Evolutionary conservation across 176 grass and related monocot species (phyloP).

Genomic region (Eleusine indica): DNA sequence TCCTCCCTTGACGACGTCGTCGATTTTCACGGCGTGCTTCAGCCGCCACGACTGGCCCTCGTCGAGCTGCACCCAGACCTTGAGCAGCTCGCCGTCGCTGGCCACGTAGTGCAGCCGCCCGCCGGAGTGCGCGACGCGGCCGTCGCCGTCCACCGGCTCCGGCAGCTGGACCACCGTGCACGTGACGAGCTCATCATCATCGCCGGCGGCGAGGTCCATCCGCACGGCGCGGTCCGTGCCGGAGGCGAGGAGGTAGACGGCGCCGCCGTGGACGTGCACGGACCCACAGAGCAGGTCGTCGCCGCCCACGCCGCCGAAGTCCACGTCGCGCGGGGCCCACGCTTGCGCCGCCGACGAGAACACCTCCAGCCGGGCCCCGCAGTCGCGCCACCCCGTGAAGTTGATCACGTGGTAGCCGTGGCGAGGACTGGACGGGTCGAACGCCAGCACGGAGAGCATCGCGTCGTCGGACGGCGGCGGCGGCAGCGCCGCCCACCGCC

Average conservation of each 20-base stretch:
- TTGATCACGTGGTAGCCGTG: constrained; percentile 38
- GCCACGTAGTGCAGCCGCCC: constrained; percentile 53
- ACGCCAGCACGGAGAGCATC: constrained; percentile 45
- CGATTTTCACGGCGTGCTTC: constrained; percentile 43
- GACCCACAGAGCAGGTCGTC: background rate
- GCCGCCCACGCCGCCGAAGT: background rate
- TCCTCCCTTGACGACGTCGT: background rate
- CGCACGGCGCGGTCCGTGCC: constrained; percentile 43
- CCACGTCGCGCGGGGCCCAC: background rate
- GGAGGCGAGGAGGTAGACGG: constrained; percentile 48
- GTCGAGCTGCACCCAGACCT: constrained; percentile 49
- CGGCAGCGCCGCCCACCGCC: constrained; percentile 39
- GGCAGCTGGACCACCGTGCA: constrained; percentile 47
- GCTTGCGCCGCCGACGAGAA: constrained; percentile 16
- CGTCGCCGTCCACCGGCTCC: constrained; percentile 31
- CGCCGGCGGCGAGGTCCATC: constrained; percentile 29
- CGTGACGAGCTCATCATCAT: background rate
- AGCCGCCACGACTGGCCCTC: constrained; percentile 26
- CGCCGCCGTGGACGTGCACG: constrained; percentile 31
- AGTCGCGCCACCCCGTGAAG: constrained; percentile 35
- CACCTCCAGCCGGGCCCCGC: constrained; percentile 41
- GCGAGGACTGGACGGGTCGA: constrained; percentile 33
- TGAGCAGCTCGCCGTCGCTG: constrained; percentile 32
- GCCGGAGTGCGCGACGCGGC: constrained; percentile 39
- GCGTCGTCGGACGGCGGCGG: background rate